These are phyloP conservation scores for Chrysophaeum taylorii DNA, from an alignment of 352 stramenopile species.

Conservation along the genomic window DNA sequence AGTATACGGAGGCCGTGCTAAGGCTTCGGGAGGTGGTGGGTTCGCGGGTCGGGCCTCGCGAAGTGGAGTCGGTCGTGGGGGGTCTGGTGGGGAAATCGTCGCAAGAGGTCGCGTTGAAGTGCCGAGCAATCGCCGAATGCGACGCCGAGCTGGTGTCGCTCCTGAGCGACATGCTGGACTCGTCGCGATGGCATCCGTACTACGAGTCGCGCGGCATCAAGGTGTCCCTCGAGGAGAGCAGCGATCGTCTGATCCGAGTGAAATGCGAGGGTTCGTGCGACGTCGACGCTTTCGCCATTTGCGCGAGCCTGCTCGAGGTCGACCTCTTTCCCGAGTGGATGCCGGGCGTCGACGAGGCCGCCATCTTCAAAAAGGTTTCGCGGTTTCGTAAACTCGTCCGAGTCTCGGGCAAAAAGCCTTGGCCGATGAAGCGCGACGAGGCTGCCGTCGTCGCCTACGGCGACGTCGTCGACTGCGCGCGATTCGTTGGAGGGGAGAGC, in stretches of 20 bases:
- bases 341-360: neutral
- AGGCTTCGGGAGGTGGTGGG: too few species aligned
- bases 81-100: too few species aligned
- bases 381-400: neutral
- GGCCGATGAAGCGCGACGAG: neutral
- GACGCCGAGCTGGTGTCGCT: too few species aligned
- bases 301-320: neutral
- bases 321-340: constrained; percentile 2
- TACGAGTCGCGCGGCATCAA: neutral
- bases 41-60: too few species aligned
- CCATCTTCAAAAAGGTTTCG: neutral
- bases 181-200: neutral
- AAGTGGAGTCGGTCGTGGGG: too few species aligned
- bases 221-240: neutral
- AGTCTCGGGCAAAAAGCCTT: neutral
- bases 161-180: too few species aligned
- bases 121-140: too few species aligned
- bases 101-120: too few species aligned
- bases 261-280: neutral
- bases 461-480: neutral
- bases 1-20: too few species aligned
- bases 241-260: neutral
- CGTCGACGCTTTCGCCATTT: neutral
- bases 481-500: neutral
- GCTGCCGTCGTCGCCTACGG: neutral